These are phyloP conservation scores for Xylaria flabelliformis DNA, from an alignment of 495 filamentous ascomycete species.

Conservation along the genomic window DNA sequence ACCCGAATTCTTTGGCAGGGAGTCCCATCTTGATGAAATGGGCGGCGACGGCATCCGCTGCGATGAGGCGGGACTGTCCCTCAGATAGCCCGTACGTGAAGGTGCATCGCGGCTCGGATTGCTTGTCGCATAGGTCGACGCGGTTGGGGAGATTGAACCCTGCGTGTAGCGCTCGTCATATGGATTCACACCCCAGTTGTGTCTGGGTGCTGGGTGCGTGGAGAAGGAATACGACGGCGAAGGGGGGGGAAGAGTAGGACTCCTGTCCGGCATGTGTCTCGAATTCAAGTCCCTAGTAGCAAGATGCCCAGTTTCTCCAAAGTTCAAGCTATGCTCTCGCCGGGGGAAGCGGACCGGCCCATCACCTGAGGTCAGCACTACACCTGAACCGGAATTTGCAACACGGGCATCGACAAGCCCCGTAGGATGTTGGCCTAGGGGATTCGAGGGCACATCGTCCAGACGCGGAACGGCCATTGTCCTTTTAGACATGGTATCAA, in stretches of 20 bases:
- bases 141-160: conserved; percentile 26
- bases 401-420: neutral
- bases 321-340: conserved; percentile 27
- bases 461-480: conserved; percentile 11
- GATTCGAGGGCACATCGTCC: conserved; percentile 10
- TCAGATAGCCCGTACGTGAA: conserved; percentile 31
- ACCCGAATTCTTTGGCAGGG: conserved; percentile 37
- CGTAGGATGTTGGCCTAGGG: conserved; percentile 5
- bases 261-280: conserved; percentile 15
- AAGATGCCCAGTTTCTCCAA: conserved; percentile 20
- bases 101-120: conserved; percentile 32
- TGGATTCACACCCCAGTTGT: conserved; percentile 22
- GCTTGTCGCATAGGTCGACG: conserved; percentile 31
- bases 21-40: conserved; percentile 54
- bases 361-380: conserved; percentile 13
- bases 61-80: conserved; percentile 32
- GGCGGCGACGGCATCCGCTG: conserved; percentile 39
- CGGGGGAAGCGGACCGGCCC: conserved; percentile 24
- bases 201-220: conserved; percentile 31
- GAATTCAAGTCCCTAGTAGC: conserved; percentile 14
- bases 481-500: conserved; percentile 11
- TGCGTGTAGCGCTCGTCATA: conserved; percentile 31
- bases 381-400: conserved; percentile 18
- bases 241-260: conserved; percentile 17
- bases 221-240: conserved; percentile 20